Percentiles rank a stretch among this genome's conserved stretches.
phyloP scores from a whole-genome alignment of 352 stramenopile species.

The Phytopythium mirpurense region DNA sequence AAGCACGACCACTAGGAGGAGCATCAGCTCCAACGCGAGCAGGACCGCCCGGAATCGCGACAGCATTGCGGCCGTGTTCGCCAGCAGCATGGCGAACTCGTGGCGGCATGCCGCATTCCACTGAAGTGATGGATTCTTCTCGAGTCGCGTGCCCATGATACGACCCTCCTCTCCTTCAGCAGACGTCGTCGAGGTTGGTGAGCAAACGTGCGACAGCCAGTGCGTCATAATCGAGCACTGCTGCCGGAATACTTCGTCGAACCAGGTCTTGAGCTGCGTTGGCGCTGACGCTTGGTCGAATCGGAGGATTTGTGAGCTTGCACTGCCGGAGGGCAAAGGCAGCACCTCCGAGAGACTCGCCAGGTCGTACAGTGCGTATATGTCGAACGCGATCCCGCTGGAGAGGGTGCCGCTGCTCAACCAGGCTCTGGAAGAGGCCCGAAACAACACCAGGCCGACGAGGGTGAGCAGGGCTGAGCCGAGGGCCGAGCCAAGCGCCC shows the following conservation, averaged over 20 bases:
- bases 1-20: constrained; percentile 19
- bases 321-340: not conserved
- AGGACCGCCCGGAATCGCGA: constrained; percentile 13
- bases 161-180: not conserved
- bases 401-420: not conserved
- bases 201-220: constrained; percentile 26
- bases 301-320: not conserved
- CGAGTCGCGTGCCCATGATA: not conserved
- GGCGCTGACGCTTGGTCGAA: not conserved
- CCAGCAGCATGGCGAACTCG: constrained; percentile 18
- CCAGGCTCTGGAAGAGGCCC: not conserved
- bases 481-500: not conserved
- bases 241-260: constrained; percentile 14
- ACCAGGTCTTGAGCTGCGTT: constrained; percentile 7
- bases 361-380: not conserved
- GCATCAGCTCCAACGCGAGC: constrained; percentile 16
- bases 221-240: constrained; percentile 18
- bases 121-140: not conserved
- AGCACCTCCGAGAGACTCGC: not conserved
- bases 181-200: not conserved
- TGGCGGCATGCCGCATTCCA: constrained; percentile 19
- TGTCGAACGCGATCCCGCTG: not conserved
- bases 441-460: not conserved
- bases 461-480: not conserved
- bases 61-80: constrained; percentile 11